Evolutionary conservation across 805 yeast species (phyloP), one percentile per base, ranked within the genome.

Genomic region (Yarrowia divulgata): DNA sequence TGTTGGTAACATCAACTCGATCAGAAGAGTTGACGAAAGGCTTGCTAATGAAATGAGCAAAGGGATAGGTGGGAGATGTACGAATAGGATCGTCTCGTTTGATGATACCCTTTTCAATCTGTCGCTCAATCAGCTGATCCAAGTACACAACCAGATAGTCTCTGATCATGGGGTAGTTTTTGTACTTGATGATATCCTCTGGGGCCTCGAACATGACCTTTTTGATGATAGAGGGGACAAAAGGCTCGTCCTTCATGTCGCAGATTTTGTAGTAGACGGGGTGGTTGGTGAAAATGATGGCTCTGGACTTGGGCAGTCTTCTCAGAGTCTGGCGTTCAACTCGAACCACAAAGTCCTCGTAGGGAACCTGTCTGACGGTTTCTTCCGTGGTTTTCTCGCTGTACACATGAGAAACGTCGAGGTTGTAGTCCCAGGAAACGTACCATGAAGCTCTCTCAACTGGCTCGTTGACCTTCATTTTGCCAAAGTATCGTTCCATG

Each of bases 401-500:
- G 48, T 57, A 57, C 9, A 40, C 63, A 12, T 57, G 63, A 9
- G 63, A 57, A n/a, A 57, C 48, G 16, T 57, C 63, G 48, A 57
- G 63, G 13, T 57, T 57, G 48, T 57, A 57, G 75, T 89, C 93
- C 92, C 91, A 89, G 2, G 91, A 81, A 52, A 88, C 85, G 74
- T 87, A 88, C 90, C 90, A 89, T 3, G 90, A 85, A 1, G 92
- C 92, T 73, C 93, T 82, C 75, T 89, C 93, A 35, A 89, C 92
- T 1, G 89, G 85, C 68, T 85, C 87, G 14, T 81, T 79, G 2
- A 87, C 85, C 69, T 85, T 83, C 86, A 89, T 84, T 73, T 85
- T 82, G 32, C 80, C 82, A 76, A 89, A 88, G 90, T 90, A 89
- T 74, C 86, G 83, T 73, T 89, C 91, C 93, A 89, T 89, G 0